Evolutionary conservation across 1,284 basidiomycete species (phyloP), one percentile per base, ranked within the genome.

Genomic region (Sphagnurus paluster): DNA sequence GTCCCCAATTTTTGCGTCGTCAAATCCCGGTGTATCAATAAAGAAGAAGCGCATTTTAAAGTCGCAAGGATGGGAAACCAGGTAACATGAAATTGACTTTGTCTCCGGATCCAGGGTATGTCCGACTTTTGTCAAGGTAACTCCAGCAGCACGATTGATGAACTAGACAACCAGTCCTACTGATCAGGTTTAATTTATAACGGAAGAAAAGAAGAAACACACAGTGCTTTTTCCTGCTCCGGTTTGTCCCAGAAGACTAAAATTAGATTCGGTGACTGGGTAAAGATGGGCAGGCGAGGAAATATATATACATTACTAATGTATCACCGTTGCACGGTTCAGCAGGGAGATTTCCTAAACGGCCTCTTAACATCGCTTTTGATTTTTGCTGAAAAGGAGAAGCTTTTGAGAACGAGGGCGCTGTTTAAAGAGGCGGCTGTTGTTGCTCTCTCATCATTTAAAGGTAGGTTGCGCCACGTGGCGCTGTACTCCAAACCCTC

Each of bases 151-250:
- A 13, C 16, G 16, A 11, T 37, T 37, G 20, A 37, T 37, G 35
- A 37, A 37, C 35, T 37, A n/a, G 8, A 13, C 17, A 37, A 37
- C 34, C 23, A 20, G 13, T 10, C 5, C 5, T 32, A 20, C 8
- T 14, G 21, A 5, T 24, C 8, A 37, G 7, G 14, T 3, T 11
- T 4, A 24, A 3, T 11, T n/a, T 24, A 34, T 5, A 17, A 37
- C 10, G 21, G 10, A 5, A 13, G 5, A 8, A 24, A 24, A 19
- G 4, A 5, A 23, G 35, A 24, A n/a, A n/a, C 35, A 11, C 11
- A 37, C 35, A 14, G 35, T 37, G 21, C 35, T 37, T 24, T 37
- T 37, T n/a, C 35, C 35, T 4, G 20, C 35, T 24, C 35, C 35
- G 9, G 35, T 37, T 4, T 37, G 17, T 23, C 35, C 35, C 25